Base-by-base conservation (phyloP, 2,329 filamentous ascomycete genomes). In the Fusarium sp. region DNA sequence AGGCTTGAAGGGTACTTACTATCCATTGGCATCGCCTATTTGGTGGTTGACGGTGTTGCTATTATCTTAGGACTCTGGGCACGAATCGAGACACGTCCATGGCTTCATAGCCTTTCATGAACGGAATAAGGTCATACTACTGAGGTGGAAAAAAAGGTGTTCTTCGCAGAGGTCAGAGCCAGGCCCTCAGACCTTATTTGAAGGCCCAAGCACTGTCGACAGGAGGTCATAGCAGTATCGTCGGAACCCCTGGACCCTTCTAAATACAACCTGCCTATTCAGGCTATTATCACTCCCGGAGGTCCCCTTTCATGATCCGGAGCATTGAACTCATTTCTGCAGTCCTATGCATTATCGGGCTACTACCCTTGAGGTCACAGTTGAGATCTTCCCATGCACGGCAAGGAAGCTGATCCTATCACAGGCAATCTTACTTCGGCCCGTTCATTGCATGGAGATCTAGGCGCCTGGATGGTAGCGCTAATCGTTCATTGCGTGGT, bases 21-120 rank as follows among this genome's bases (percentile, higher is more conserved):
- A 43, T 24, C 54, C 21, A 3, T 3, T 43, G 3, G 17, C 42
- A 28, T 57, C 13, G 6, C 44, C 22, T 50, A 21, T 26, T 33
- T 43, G 17, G 36, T 50, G 21, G 21, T 57, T 33, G 44, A 43
- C 36, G 36, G 36, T 21, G 8, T 57, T 8, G 44, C 54, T 14
- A 36, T 57, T 21, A 13, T 10, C 15, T 33, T 50, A 17, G 21
- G 54, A 17, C 22, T 50, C 6, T 50, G 54, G 54, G 19, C 36
- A 4, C 34, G 36, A 17, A 49, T 19, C 19, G 19, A 19, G 19
- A 19, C 19, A 19, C 19, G 3, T 2, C 19, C 19, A 3, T 19
- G 3, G 19, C 19, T 19, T 3, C 19, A 19, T 19, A 19, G 19
- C 19, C 19, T 3, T 19, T 19, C 19, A 19, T 19, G 19, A 19